Percentiles rank a stretch among this genome's conserved stretches.
Conservation (phyloP, 441 rosid genomes). For the Omphalea diandra region DNA sequence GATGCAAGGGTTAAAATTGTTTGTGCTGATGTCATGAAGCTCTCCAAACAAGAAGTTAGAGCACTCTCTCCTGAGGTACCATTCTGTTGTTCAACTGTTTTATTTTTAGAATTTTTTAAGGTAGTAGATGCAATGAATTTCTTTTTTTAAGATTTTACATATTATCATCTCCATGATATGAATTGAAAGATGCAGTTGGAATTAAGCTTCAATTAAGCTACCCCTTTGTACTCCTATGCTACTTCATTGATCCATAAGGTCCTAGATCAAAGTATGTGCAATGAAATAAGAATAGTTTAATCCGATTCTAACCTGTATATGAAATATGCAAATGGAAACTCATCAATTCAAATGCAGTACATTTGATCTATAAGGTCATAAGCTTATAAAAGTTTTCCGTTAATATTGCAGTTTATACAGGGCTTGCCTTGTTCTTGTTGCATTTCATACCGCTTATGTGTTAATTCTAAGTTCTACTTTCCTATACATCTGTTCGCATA, state of each 20-base stretch:
- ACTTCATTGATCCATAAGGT: not conserved
- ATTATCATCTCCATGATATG: not conserved
- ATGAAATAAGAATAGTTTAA: not conserved
- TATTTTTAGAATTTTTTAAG: not conserved
- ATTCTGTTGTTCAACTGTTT: not conserved
- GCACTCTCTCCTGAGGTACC: constrained; percentile 76
- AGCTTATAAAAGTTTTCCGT: too few species aligned
- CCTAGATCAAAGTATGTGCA: not conserved
- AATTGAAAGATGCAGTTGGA: not conserved
- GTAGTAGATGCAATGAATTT: not conserved
- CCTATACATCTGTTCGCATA: not conserved
- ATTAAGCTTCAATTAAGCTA: not conserved
- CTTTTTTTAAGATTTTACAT: not conserved
- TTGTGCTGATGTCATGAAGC: constrained; percentile 73
- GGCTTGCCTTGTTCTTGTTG: not conserved
- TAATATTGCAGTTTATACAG: not conserved
- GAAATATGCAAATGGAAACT: not conserved
- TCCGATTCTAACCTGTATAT: not conserved
- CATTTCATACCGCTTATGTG: not conserved
- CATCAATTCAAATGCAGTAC: not conserved
- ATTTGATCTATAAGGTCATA: not conserved
- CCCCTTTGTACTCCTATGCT: not conserved
- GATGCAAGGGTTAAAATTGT: constrained; percentile 79
- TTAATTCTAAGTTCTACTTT: not conserved
- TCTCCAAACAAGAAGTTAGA: constrained; percentile 50